Evolutionary conservation across 179 eudicot genomes (phyloP).

Genomic region (Vitellaria paradoxa): DNA sequence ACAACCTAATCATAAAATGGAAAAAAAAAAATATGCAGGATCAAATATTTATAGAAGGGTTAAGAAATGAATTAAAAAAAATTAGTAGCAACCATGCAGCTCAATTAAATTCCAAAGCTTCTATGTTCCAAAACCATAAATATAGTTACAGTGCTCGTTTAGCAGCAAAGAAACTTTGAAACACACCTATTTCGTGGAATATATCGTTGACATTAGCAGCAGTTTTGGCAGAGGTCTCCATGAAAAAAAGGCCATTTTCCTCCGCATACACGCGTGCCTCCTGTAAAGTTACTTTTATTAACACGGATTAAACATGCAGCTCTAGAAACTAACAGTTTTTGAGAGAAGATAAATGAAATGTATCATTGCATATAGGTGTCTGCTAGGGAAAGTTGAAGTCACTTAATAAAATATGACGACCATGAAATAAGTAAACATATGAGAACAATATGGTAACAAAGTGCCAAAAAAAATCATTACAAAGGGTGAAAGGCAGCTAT

Average conservation of each 20-base stretch:
- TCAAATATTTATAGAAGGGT: neutral
- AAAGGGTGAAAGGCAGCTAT: no score
- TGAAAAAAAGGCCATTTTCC: constrained; percentile 84
- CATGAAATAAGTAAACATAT: neutral
- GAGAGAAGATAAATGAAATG: no score
- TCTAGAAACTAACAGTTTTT: neutral
- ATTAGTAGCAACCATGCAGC: neutral
- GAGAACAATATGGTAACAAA: neutral
- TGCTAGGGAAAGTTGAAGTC: neutral
- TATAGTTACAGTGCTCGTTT: neutral
- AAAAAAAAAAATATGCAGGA: neutral
- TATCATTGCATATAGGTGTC: neutral
- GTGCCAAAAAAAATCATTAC: neutral
- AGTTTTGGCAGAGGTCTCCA: constrained; percentile 94
- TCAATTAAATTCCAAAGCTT: neutral
- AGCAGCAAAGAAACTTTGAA: constrained; percentile 7
- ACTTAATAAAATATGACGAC: neutral
- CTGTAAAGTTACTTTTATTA: constrained; percentile 31
- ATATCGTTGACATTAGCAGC: constrained; percentile 80
- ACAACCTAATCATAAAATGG: neutral
- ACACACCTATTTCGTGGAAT: constrained; percentile 79
- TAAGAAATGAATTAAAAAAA: neutral
- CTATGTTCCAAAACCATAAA: neutral
- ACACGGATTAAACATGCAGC: neutral
- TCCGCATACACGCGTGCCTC: constrained; percentile 87